phyloP scores from a whole-genome alignment of 257 asterid genomes.

The Eucommia ulmoides region DNA sequence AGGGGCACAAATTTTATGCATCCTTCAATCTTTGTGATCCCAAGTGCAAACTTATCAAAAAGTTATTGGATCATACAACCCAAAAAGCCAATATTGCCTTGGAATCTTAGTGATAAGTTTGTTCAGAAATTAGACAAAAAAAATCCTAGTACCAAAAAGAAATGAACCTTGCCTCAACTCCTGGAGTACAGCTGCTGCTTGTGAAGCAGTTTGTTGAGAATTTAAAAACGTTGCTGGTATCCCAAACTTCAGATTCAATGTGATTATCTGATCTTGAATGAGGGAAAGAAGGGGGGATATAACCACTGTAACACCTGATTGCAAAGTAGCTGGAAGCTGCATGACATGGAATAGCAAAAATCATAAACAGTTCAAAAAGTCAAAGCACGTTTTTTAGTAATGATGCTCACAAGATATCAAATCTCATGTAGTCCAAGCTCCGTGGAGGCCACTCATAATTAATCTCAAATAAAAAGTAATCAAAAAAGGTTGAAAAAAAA shows the following conservation, averaged over 20 bases:
- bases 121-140: too few relatives aligned
- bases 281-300: conserved; percentile 97
- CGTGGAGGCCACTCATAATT: too few relatives aligned
- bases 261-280: conserved; percentile 94
- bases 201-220: conserved; percentile 80
- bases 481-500: not conserved
- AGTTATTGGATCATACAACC: too few relatives aligned
- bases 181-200: conserved; percentile 70
- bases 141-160: conserved; percentile 7
- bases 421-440: too few relatives aligned
- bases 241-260: conserved; percentile 82
- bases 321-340: conserved; percentile 90
- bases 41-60: too few relatives aligned
- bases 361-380: too few relatives aligned
- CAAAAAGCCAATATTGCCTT: too few relatives aligned
- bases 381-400: too few relatives aligned
- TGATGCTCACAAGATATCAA: not conserved
- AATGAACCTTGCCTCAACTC: conserved; percentile 60
- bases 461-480: not conserved
- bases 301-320: conserved; percentile 77
- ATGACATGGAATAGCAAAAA: conserved; percentile 15
- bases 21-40: too few relatives aligned
- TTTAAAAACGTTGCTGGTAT: conserved; percentile 92
- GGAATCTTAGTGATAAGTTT: too few relatives aligned
- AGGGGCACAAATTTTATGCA: too few relatives aligned